phyloP scores from a whole-genome alignment of 1,139 yeast species.

The Lipomyces yarrowii region DNA sequence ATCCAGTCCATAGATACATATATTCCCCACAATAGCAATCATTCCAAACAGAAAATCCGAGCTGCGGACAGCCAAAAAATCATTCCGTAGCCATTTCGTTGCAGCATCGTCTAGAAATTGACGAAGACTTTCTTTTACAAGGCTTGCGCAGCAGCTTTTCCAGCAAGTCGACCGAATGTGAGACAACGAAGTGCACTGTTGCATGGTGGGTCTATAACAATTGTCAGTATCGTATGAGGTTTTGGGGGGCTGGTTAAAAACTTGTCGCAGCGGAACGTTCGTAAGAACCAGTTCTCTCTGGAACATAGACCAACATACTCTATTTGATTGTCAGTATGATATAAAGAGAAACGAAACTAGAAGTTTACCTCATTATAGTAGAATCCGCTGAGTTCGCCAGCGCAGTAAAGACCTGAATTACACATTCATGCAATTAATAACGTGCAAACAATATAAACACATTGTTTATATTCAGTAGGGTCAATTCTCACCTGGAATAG shows the following conservation, averaged over 20 bases:
- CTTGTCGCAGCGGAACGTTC: neutral
- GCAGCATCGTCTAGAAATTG: neutral
- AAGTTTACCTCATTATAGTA: neutral
- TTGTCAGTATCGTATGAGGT: neutral
- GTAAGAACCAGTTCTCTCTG: neutral
- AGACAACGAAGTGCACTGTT: slow-evolving; percentile 2
- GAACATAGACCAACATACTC: neutral
- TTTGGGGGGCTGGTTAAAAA: neutral
- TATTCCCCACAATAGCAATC: neutral
- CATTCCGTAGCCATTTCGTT: neutral
- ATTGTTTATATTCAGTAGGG: neutral
- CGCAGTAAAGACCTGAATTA: slow-evolving; percentile 5
- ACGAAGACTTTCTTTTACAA: neutral
- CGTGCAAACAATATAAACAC: neutral
- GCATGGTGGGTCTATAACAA: neutral
- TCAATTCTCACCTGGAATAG: slow-evolving; percentile 2
- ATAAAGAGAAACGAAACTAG: neutral
- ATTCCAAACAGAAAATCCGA: neutral
- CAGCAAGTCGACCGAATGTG: slow-evolving; percentile 6
- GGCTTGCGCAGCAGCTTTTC: slow-evolving; percentile 1
- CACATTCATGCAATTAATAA: neutral
- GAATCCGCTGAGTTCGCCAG: slow-evolving; percentile 3
- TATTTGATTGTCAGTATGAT: neutral
- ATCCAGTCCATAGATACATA: neutral
- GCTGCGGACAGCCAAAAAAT: neutral